Base-by-base conservation (phyloP, 371 early-diverging fungal genomes). In the Lichtheimia hyalospora region DNA sequence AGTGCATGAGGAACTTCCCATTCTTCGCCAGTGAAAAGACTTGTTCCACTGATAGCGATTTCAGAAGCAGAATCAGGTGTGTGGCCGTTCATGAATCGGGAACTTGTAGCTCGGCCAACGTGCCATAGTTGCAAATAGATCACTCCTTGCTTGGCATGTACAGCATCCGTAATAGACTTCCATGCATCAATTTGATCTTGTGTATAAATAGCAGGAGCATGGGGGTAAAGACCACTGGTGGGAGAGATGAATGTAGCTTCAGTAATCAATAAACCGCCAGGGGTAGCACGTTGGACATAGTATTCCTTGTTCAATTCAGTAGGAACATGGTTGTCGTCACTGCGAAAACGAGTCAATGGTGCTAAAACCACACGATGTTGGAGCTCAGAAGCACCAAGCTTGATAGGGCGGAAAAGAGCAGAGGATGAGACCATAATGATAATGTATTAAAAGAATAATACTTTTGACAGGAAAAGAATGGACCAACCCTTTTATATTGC, bases 1-100 rank as follows among this genome's bases (percentile, higher is more conserved):
- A 92, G 61, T 40, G 85, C 90, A 34, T 71, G 76, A 28, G 94
- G 93, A 7, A 56, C 60, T 5, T 75, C 80, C 42, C 68, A 73
- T 1, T 43, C 41, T 15, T 44, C 13, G 20, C 53, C 48, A 18
- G 56, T 58, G 3, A 44, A 25, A n/a, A 54, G 14, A 25, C 42
- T 49, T 15, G 43, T 52, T 13, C 63, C 68, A 12, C 60, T 43
- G 58, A 68, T 68, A 44, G 63, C 52, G 18, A 63, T 50, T 1
- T 46, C 63, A 2, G 68, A 68, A 12, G 68, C 60, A 13, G 63
- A 62, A 13, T 63, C 63, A 25, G 63, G 43, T 3, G 40, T 46
- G 16, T 54, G 44, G 55, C 61, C 24, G 2, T 61, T 60, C 6
- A 62, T 23, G 10, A 58, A 39, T 5, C 0, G 6, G 0, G 60